These are phyloP conservation scores for Polymyxa betae DNA, from an alignment of 208 protist genomes.

Conservation along the genomic window DNA sequence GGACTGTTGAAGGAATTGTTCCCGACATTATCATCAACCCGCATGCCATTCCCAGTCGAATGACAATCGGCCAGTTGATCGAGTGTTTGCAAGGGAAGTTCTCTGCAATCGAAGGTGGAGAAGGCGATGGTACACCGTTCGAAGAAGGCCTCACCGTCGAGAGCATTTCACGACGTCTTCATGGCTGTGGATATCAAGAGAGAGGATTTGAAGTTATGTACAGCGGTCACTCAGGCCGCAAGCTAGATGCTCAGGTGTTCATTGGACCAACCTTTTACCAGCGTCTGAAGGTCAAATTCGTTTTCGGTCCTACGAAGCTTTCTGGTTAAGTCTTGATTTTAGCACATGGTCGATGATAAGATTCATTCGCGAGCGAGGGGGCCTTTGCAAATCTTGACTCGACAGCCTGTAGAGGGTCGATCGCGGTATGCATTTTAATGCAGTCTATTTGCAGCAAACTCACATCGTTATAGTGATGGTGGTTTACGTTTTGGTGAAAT, in stretches of 20 bases:
- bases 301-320: neutral
- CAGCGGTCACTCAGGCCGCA: constrained; percentile 90
- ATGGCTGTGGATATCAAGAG: constrained; percentile 67
- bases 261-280: constrained; percentile 96
- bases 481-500: constrained; percentile 95
- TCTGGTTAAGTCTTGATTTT: constrained; percentile 71
- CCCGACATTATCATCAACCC: constrained; percentile 98
- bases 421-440: constrained; percentile 58
- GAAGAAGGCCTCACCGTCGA: constrained; percentile 80
- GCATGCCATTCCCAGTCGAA: constrained; percentile 96
- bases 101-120: constrained; percentile 73
- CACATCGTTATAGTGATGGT: constrained; percentile 77
- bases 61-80: constrained; percentile 95
- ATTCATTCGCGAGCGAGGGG: constrained; percentile 85
- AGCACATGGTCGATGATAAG: constrained; percentile 96
- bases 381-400: constrained; percentile 83
- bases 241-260: constrained; percentile 86
- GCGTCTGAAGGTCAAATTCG: constrained; percentile 48
- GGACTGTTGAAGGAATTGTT: constrained; percentile 86
- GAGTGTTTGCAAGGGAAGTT: constrained; percentile 84
- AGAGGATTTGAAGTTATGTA: constrained; percentile 80
- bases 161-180: constrained; percentile 64
- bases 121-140: constrained; percentile 94
- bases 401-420: constrained; percentile 91
- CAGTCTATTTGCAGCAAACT: neutral